Conservation (phyloP, 2,329 filamentous ascomycete genomes). For the Fusarium sarcochroum region DNA sequence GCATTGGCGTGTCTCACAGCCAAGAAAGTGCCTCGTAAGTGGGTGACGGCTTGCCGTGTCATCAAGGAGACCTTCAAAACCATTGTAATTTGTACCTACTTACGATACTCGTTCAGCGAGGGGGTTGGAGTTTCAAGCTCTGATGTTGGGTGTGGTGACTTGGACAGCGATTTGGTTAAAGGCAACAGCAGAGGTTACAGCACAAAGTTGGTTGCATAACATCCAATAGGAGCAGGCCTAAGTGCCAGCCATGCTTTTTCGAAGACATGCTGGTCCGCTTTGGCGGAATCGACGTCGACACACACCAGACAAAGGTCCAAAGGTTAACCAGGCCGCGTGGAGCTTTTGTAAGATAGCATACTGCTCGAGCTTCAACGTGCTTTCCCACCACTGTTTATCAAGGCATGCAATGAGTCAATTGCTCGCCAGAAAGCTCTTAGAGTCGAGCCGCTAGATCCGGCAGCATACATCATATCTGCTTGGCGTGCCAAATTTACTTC, state of each 20-base stretch:
- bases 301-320: conserved; percentile 4
- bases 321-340: conserved; percentile 11
- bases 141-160: conserved; percentile 30
- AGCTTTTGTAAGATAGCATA: conserved; percentile 25
- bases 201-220: conserved; percentile 13
- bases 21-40: conserved; percentile 25
- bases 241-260: conserved; percentile 15
- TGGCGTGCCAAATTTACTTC: conserved; percentile 40
- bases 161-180: conserved; percentile 20
- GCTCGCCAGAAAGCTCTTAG: conserved; percentile 18
- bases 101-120: neutral
- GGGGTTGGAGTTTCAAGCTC: conserved; percentile 35
- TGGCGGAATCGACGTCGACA: conserved; percentile 11
- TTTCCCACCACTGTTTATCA: conserved; percentile 6
- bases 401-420: conserved; percentile 6
- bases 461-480: conserved; percentile 40
- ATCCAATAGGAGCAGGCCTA: conserved; percentile 2
- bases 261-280: conserved; percentile 21
- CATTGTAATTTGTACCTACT: neutral
- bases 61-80: conserved; percentile 11
- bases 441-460: conserved; percentile 48
- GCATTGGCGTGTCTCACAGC: conserved; percentile 35
- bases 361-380: conserved; percentile 6
- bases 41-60: conserved; percentile 7
- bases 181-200: conserved; percentile 19